Conservation (phyloP, 225 moss, liverwort and hornwort genomes). For the Pleurozium schreberi region DNA sequence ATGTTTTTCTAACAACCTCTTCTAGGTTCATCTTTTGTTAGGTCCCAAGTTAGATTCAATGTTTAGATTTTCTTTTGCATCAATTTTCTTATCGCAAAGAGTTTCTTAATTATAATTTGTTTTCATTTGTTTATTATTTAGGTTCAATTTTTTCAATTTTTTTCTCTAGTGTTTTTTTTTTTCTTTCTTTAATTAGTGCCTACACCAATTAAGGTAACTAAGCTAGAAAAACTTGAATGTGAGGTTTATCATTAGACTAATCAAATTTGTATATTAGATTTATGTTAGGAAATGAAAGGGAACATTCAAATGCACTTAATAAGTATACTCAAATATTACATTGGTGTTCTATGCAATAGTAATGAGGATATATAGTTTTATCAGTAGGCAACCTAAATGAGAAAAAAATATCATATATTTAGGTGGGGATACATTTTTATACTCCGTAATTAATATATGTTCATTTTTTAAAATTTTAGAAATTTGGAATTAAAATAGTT, state of each 20-base stretch:
- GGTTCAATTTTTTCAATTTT: background rate
- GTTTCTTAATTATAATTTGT: no score
- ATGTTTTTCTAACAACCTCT: background rate
- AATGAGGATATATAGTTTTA: background rate
- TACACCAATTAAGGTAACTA: background rate
- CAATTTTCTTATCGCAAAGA: background rate
- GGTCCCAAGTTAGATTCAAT: background rate
- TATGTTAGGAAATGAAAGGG: background rate
- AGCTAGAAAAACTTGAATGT: background rate
- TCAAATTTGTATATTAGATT: background rate
- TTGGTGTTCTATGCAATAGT: background rate
- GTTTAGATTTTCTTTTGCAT: background rate
- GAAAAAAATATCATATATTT: background rate
- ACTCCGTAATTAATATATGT: background rate
- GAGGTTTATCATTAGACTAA: rapidly evolving
- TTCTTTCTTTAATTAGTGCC: background rate
- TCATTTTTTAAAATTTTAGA: background rate
- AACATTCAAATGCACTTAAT: background rate
- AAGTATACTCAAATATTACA: background rate
- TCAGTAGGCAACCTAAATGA: no score
- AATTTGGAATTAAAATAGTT: background rate
- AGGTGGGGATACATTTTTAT: background rate
- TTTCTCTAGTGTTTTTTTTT: background rate
- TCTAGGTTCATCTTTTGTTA: background rate
- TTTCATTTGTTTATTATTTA: background rate